These are phyloP conservation scores for Ananas comosus DNA, from an alignment of 176 grass and related monocot genomes.

Conservation along the genomic window DNA sequence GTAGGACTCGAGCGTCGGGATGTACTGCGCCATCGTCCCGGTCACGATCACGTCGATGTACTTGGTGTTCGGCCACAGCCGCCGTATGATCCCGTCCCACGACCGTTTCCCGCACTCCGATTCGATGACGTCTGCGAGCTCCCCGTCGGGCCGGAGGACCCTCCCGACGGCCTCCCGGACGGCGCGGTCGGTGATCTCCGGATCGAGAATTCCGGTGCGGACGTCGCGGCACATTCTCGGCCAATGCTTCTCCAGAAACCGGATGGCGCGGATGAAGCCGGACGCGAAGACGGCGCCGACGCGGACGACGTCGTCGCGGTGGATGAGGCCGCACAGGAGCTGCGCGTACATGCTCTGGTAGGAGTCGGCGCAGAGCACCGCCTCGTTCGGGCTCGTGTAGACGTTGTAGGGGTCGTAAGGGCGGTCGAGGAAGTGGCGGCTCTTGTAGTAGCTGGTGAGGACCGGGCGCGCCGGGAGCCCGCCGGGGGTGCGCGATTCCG, in stretches of 20 bases:
- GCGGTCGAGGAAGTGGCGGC: slow-evolving; percentile 68
- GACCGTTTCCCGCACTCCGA: slow-evolving; percentile 49
- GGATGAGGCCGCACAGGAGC: slow-evolving; percentile 81
- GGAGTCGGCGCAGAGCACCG: slow-evolving; percentile 77
- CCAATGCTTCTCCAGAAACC: slow-evolving; percentile 92
- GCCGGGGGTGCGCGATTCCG: slow-evolving; percentile 71
- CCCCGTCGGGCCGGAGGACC: slow-evolving; percentile 49
- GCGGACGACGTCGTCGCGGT: slow-evolving; percentile 69
- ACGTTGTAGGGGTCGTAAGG: slow-evolving; percentile 72
- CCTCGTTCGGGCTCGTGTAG: slow-evolving; percentile 80
- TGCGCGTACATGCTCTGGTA: slow-evolving; percentile 98
- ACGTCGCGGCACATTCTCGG: slow-evolving; percentile 66
- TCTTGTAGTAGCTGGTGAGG: slow-evolving; percentile 87
- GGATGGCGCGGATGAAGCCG: slow-evolving; percentile 83
- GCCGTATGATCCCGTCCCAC: slow-evolving; percentile 73
- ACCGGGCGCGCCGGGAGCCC: slow-evolving; percentile 75
- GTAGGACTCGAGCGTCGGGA: slow-evolving; percentile 83
- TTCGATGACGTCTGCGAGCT: slow-evolving; percentile 54
- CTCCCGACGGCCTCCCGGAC: slow-evolving; percentile 52
- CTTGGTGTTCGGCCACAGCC: slow-evolving; percentile 84
- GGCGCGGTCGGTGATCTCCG: slow-evolving; percentile 52
- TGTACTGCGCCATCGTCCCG: slow-evolving; percentile 97
- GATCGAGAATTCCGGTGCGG: slow-evolving; percentile 52
- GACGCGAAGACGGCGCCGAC: slow-evolving; percentile 89
- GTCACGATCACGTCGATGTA: slow-evolving; percentile 98